phyloP scores from a whole-genome alignment of 1,284 basidiomycete species.

The Stereum hirsutum region DNA sequence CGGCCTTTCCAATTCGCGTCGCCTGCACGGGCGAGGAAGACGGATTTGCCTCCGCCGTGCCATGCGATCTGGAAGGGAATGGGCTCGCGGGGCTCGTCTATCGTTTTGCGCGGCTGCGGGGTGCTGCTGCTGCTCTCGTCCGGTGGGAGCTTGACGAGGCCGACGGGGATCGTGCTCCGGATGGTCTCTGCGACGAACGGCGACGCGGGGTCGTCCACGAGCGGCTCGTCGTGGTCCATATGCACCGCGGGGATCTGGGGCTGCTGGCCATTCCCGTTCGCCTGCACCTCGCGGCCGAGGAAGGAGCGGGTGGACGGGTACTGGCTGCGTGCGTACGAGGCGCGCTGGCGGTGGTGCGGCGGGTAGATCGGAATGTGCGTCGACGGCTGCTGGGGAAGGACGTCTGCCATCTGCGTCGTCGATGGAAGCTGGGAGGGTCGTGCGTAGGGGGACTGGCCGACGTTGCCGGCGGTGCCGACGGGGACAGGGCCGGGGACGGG shows the following conservation, averaged over 20 bases:
- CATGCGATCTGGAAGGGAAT: conserved; percentile 52
- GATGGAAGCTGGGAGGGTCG: conserved; percentile 24
- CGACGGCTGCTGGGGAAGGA: conserved; percentile 30
- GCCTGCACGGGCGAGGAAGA: conserved; percentile 57
- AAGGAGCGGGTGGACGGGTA: conserved; percentile 26
- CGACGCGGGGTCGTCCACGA: conserved; percentile 17
- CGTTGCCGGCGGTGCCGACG: conserved; percentile 25
- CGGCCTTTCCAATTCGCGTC: conserved; percentile 67
- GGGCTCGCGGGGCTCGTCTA: conserved; percentile 28
- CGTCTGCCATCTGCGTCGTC: conserved; percentile 25
- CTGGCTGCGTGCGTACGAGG: conserved; percentile 14
- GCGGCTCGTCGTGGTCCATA: conserved; percentile 17
- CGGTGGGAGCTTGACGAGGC: conserved; percentile 38
- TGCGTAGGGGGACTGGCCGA: conserved; percentile 29
- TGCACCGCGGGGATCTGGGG: conserved; percentile 19
- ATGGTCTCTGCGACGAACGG: conserved; percentile 48
- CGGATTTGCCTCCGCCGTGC: conserved; percentile 50
- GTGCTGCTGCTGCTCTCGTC: conserved; percentile 21
- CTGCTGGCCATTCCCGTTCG: no score
- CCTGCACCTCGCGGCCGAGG: no score
- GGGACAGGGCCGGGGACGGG: conserved; percentile 20
- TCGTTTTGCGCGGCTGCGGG: conserved; percentile 15
- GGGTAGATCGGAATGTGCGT: conserved; percentile 33
- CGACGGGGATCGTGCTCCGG: conserved; percentile 52
- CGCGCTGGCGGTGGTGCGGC: conserved; percentile 16